These are phyloP conservation scores for Cryptococcus floricola DNA, from an alignment of 1,284 basidiomycete genomes.

Conservation along the genomic window DNA sequence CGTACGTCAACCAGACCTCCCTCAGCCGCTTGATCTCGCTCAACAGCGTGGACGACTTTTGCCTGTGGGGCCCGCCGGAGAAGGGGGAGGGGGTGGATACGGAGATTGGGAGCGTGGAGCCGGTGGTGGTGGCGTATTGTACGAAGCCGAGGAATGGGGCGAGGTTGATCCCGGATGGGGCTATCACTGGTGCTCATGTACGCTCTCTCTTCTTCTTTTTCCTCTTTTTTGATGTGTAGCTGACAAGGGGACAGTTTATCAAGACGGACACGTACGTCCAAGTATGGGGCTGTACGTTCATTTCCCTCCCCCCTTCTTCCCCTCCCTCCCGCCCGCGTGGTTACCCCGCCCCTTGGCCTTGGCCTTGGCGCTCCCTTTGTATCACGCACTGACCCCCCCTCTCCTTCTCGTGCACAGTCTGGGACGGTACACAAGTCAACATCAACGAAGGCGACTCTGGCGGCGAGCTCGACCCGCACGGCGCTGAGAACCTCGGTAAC, in stretches of 20 bases:
- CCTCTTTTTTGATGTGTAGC: not conserved
- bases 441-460: constrained; percentile 46
- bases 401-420: constrained; percentile 10
- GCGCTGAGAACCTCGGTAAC: constrained; percentile 52
- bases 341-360: not conserved
- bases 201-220: constrained; percentile 4
- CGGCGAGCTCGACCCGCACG: constrained; percentile 54
- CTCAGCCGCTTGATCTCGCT: constrained; percentile 41
- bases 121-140: constrained; percentile 43
- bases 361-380: not conserved
- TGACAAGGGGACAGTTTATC: constrained; percentile 30
- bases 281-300: constrained; percentile 44
- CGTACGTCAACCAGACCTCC: constrained; percentile 47
- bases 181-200: constrained; percentile 42
- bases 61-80: constrained; percentile 44
- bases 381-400: not conserved
- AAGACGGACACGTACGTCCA: constrained; percentile 50
- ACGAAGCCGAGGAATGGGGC: constrained; percentile 39
- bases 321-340: too few relatives aligned
- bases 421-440: constrained; percentile 48
- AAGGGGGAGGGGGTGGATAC: constrained; percentile 21
- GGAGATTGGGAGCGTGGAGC: constrained; percentile 45
- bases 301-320: not conserved
- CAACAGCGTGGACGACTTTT: constrained; percentile 49
- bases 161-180: constrained; percentile 46